phyloP scores from a whole-genome alignment of 169 alveolate genomes.

The Plasmodium cynomolgi region DNA sequence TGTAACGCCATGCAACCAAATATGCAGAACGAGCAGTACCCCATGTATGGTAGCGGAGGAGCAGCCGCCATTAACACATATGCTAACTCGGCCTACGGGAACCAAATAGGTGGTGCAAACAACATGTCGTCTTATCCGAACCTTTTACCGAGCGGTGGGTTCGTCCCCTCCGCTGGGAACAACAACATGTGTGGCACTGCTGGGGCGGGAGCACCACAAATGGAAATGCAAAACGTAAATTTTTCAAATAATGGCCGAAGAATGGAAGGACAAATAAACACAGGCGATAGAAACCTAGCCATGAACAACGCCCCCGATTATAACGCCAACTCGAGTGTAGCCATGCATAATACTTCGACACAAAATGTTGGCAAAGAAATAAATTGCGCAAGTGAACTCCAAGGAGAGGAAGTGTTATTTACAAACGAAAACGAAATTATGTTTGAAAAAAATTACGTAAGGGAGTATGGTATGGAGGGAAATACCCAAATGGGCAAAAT shows the following conservation, averaged over 20 bases:
- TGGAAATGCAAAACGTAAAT: not conserved
- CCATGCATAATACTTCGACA: not conserved
- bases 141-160: constrained; percentile 9
- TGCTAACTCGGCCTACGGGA: not conserved
- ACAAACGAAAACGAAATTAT: constrained; percentile 54
- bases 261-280: not conserved
- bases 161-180: not conserved
- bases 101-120: not conserved
- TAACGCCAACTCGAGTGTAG: not conserved
- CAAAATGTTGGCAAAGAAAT: not conserved
- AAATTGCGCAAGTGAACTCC: not conserved
- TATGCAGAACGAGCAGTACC: constrained; percentile 7
- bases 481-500: not conserved
- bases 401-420: not conserved
- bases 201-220: not conserved
- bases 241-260: not conserved
- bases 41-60: not conserved
- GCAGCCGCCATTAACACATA: not conserved
- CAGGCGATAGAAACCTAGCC: not conserved
- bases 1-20: not conserved
- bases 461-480: not conserved
- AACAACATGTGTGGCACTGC: not conserved
- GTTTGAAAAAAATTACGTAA: constrained; percentile 48
- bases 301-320: not conserved
- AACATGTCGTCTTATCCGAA: constrained; percentile 8